phyloP scores from a whole-genome alignment of 2,329 filamentous ascomycete species.

The Fusarium solani-melongenae region DNA sequence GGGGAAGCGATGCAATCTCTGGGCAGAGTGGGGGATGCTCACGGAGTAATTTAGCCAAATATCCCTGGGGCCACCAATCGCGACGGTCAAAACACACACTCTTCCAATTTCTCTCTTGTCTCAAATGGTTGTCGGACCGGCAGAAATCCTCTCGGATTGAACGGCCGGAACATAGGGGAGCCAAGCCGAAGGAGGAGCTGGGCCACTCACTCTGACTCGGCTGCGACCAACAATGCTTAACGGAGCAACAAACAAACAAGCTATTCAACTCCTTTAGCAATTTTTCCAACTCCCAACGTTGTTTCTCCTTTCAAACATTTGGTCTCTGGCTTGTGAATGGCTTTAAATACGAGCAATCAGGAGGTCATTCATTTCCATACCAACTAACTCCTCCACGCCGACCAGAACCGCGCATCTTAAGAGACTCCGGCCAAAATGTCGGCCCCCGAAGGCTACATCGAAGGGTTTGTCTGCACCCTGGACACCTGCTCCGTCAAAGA shows the following conservation, averaged over 20 bases:
- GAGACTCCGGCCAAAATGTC: constrained; percentile 14
- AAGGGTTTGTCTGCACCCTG: constrained; percentile 28
- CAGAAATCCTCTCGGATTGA: constrained; percentile 1
- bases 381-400: neutral
- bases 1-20: constrained; percentile 8
- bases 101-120: neutral
- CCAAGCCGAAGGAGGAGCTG: constrained; percentile 10
- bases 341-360: constrained; percentile 13
- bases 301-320: neutral
- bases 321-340: neutral
- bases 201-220: neutral
- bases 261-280: neutral
- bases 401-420: neutral
- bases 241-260: constrained; percentile 3
- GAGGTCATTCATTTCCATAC: neutral
- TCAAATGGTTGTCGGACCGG: neutral
- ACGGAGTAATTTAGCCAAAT: constrained; percentile 15
- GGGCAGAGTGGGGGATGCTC: neutral
- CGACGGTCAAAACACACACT: neutral
- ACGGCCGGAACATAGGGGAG: constrained; percentile 23
- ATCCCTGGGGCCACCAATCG: neutral
- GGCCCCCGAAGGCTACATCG: constrained; percentile 24
- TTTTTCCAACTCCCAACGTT: neutral
- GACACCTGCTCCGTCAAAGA: constrained; percentile 30
- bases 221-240: constrained; percentile 1